Conservation (phyloP, 768 basidiomycete genomes). For the Panellus pusillus region DNA sequence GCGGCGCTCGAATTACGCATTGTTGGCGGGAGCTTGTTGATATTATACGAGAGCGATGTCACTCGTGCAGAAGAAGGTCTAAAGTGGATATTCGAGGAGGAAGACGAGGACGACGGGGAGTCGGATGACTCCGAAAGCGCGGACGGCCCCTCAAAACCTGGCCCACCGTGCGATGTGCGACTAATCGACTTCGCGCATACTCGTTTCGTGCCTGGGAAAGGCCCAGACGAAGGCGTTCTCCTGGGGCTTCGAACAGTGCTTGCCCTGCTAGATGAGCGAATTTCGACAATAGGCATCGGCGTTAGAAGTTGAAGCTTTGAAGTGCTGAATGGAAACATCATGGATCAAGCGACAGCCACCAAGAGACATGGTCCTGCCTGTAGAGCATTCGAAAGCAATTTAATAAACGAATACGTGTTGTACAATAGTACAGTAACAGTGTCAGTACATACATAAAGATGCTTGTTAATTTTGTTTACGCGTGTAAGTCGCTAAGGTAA, state of each 20-base stretch:
- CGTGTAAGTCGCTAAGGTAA: no score
- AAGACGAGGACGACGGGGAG: conserved; percentile 22
- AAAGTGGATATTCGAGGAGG: conserved; percentile 28
- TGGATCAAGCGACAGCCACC: no score
- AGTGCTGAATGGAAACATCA: neutral
- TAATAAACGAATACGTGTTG: no score
- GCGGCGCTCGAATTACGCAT: conserved; percentile 68
- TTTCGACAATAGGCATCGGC: conserved; percentile 43
- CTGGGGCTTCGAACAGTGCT: conserved; percentile 70
- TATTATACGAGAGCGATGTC: conserved; percentile 69
- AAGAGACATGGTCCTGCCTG: no score
- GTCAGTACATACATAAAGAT: neutral
- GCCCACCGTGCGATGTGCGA: conserved; percentile 62
- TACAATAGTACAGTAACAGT: no score
- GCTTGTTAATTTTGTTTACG: neutral
- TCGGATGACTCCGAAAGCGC: conserved; percentile 39
- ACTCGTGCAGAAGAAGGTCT: conserved; percentile 42
- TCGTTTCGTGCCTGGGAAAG: conserved; percentile 60
- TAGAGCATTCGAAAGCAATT: no score
- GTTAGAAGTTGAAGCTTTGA: neutral
- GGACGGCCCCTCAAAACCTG: conserved; percentile 32
- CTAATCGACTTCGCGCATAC: conserved; percentile 97
- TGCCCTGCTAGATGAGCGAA: conserved; percentile 57
- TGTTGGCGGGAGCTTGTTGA: conserved; percentile 77
- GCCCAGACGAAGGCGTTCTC: conserved; percentile 79